phyloP scores from a whole-genome alignment of 768 basidiomycete genomes.

The Rhizopogon salebrosus region DNA sequence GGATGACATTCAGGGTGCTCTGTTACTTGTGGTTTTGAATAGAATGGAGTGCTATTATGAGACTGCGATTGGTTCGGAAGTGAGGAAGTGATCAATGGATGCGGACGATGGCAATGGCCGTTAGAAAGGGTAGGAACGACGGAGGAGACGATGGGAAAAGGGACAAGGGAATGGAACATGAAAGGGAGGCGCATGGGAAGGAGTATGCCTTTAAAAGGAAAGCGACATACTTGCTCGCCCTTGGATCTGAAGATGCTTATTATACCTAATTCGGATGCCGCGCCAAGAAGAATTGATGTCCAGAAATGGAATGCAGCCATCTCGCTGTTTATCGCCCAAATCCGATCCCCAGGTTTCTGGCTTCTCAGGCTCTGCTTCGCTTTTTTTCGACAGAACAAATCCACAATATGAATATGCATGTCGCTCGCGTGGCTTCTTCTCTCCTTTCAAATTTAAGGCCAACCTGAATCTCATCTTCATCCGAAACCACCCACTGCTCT shows the following conservation, averaged over 20 bases:
- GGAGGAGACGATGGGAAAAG: conserved; percentile 17
- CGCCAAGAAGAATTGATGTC: conserved; percentile 5
- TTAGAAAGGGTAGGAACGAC: conserved; percentile 8
- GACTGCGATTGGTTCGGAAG: conserved; percentile 1
- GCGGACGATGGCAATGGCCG: neutral
- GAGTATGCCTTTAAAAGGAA: neutral
- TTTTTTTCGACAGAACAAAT: conserved; percentile 17
- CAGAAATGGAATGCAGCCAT: conserved; percentile 6
- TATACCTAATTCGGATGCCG: conserved; percentile 1
- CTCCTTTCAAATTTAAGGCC: conserved; percentile 15
- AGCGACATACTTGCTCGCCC: neutral
- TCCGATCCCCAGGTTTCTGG: conserved; percentile 15
- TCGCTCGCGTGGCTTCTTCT: conserved; percentile 24
- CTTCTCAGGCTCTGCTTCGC: conserved; percentile 12
- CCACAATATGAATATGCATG: conserved; percentile 5
- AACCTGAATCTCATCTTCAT: conserved; percentile 12
- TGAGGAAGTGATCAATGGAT: conserved; percentile 2
- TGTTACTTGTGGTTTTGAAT: neutral
- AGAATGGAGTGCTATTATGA: conserved; percentile 2
- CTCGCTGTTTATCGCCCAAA: conserved; percentile 19
- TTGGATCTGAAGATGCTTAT: neutral
- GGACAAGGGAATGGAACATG: conserved; percentile 5
- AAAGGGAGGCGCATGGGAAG: conserved; percentile 9
- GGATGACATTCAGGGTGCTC: neutral
- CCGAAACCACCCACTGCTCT: conserved; percentile 16